These are phyloP conservation scores for Tricholoma terreum DNA, from an alignment of 768 basidiomycete genomes.

Conservation along the genomic window DNA sequence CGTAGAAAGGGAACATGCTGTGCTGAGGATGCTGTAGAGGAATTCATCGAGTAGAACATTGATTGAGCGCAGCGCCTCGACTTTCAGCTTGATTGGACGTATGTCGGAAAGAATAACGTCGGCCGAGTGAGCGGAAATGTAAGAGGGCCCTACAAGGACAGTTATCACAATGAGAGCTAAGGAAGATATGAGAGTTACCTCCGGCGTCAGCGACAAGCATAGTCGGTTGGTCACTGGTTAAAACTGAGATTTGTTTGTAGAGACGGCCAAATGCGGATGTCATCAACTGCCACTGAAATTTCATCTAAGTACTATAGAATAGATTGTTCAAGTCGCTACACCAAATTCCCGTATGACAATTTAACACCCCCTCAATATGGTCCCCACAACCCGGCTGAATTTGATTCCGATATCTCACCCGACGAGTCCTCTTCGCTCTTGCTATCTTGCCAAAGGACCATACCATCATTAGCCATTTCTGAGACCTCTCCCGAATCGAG, in stretches of 20 bases:
- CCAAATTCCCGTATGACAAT: no score
- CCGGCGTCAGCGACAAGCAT: constrained; percentile 45
- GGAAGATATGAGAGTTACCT: constrained; percentile 31
- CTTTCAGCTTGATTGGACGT: constrained; percentile 82
- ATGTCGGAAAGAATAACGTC: constrained; percentile 92
- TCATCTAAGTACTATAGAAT: neutral
- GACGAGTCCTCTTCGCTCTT: constrained; percentile 7
- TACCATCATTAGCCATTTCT: constrained; percentile 41
- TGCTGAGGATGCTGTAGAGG: constrained; percentile 65
- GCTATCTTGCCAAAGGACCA: constrained; percentile 45
- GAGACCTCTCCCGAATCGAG: constrained; percentile 49
- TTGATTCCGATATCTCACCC: neutral
- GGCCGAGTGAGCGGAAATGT: constrained; percentile 80
- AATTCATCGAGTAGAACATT: constrained; percentile 86
- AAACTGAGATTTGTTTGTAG: constrained; percentile 1
- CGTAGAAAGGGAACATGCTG: constrained; percentile 66
- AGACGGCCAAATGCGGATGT: constrained; percentile 10
- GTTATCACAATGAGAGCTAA: constrained; percentile 5
- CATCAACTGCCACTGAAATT: no score
- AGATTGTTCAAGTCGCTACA: no score
- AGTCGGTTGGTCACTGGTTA: constrained; percentile 23
- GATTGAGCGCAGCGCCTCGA: constrained; percentile 73
- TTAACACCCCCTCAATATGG: constrained; percentile 3
- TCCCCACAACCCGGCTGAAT: constrained; percentile 2
- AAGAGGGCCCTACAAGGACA: constrained; percentile 53